Percentiles rank a stretch among this genome's conserved stretches.
phyloP scores from a whole-genome alignment of 768 basidiomycete genomes.

The Xerocomellus amylosporus region DNA sequence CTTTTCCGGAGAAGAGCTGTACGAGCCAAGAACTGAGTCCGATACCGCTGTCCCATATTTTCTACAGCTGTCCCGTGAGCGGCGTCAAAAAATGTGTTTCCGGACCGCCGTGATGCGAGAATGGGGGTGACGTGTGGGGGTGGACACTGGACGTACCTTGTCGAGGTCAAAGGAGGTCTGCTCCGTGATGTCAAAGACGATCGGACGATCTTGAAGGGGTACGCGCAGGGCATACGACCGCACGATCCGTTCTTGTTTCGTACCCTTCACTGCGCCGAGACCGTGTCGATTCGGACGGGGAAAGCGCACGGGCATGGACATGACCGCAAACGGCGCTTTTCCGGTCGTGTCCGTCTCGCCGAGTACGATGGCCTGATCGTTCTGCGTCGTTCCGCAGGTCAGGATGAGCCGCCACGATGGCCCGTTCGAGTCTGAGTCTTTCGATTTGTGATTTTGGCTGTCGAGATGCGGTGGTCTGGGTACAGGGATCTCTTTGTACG shows the following conservation, averaged over 20 bases:
- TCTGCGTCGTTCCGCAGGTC: constrained; percentile 33
- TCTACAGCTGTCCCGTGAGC: constrained; percentile 46
- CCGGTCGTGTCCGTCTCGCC: constrained; percentile 41
- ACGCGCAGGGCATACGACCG: constrained; percentile 17
- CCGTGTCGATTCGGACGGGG: constrained; percentile 26
- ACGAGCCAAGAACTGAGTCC: constrained; percentile 80
- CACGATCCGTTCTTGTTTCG: constrained; percentile 68
- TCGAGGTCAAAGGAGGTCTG: constrained; percentile 90
- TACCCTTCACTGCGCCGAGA: constrained; percentile 16
- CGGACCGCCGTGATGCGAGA: not conserved
- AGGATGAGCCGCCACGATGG: constrained; percentile 62
- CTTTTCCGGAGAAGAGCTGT: constrained; percentile 25
- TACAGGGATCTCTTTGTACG: constrained; percentile 74
- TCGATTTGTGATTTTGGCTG: not conserved
- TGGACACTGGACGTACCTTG: constrained; percentile 62
- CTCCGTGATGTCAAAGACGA: constrained; percentile 57
- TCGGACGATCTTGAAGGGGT: not conserved
- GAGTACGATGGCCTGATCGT: constrained; percentile 41
- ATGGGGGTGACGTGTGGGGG: too few species aligned
- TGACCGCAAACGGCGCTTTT: constrained; percentile 52
- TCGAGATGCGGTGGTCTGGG: constrained; percentile 52
- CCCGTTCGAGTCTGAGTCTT: constrained; percentile 39
- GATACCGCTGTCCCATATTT: constrained; percentile 95
- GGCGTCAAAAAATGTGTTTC: not conserved
- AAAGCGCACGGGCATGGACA: constrained; percentile 63